Conservation (phyloP, 1,284 basidiomycete species). For the Chondrostereum purpureum region DNA sequence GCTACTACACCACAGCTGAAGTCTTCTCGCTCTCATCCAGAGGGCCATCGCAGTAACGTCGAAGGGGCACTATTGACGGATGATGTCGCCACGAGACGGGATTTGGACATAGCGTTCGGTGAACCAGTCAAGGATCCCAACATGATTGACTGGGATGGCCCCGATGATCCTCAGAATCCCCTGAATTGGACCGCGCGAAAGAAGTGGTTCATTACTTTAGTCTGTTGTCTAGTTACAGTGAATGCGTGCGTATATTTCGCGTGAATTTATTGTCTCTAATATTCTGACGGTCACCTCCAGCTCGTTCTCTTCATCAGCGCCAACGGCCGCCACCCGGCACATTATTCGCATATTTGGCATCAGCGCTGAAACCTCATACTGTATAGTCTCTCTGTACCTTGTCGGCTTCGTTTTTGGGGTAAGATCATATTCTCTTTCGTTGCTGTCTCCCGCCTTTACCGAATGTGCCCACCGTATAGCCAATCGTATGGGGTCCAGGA, state of each 20-base stretch:
- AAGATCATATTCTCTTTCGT: background rate
- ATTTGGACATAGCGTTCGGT: too few relatives aligned
- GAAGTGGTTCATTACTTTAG: conserved; percentile 42
- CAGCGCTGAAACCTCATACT: conserved; percentile 37
- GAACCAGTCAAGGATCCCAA: conserved; percentile 27
- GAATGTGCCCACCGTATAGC: conserved; percentile 22
- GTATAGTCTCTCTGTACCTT: conserved; percentile 40
- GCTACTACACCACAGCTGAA: too few relatives aligned
- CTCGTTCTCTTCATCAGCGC: conserved; percentile 55
- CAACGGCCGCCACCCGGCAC: conserved; percentile 35
- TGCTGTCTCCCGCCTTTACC: conserved; percentile 9
- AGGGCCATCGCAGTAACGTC: too few relatives aligned
- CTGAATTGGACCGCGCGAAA: conserved; percentile 46
- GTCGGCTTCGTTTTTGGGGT: background rate
- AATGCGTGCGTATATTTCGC: conserved; percentile 44
- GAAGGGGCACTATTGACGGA: too few relatives aligned
- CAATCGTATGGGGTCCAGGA: conserved; percentile 42
- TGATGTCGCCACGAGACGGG: too few relatives aligned
- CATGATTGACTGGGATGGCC: conserved; percentile 51
- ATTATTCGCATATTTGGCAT: conserved; percentile 37
- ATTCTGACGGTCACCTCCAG: too few relatives aligned
- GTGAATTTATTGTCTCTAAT: conserved; percentile 6
- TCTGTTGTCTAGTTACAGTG: conserved; percentile 41
- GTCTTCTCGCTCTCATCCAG: too few relatives aligned
- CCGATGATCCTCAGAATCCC: conserved; percentile 55